Base-by-base conservation (phyloP, 116 monocot species). In the Zostera marina region DNA sequence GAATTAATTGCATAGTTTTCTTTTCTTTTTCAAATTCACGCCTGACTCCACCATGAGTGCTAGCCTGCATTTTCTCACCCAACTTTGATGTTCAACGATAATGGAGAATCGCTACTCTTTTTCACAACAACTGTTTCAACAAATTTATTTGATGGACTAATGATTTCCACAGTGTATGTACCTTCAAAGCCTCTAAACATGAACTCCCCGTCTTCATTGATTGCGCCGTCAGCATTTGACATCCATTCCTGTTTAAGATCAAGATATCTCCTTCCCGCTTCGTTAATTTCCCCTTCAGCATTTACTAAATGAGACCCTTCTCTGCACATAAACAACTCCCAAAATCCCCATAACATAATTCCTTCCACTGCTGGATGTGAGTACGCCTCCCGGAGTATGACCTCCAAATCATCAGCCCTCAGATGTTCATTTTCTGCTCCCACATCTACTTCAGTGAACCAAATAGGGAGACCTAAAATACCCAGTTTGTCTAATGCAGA, bases 391-490 rank as follows among this genome's bases (percentile, higher is more conserved):
- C 85, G 78, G 7, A 91, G 75, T 21, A 85, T 59, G 14, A 85
- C 85, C 70, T 91, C 91, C 59, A 91, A 57, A 51, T 91, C 91
- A 46, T 85, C 91, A 1, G 85, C 91, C 47, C 91, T 61, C 15
- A 82, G 54, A 61, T 79, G 64, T 61, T 91, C 91, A 54, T 82
- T 79, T 42, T 22, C 70, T 0, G 85, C 81, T 9, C 52, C 54
- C 9, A 85, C 85, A 55, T 91, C 91, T 5, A 91, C 49, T 44
- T 91, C 91, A 13, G 85, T 91, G 19, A 91, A 74, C 91, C 91
- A 91, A 56, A 91, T 81, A 52, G 91, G 91, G 42, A 91, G 73
- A 16, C 79, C 79, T 47, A 91, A 56, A 56, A 79, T 63, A 1
- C 72, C 79, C 58, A 85, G 61, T 58, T 79, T 85, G 54, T 91